These are phyloP conservation scores for Periconia sp. DNA, from an alignment of 2,329 filamentous ascomycete species.

Conservation along the genomic window DNA sequence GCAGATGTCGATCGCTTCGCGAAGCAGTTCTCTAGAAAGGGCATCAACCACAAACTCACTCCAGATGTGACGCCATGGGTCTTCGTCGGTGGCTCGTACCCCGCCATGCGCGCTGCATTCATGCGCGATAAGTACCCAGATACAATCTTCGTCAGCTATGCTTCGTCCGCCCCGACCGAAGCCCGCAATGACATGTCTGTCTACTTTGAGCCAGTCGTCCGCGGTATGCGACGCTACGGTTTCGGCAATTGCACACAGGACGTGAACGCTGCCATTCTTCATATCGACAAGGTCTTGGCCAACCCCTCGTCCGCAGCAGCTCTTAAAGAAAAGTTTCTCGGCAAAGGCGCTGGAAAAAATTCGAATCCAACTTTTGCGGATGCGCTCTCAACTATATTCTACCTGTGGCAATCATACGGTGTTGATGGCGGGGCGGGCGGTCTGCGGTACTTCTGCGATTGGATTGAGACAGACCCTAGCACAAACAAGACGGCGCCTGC, in stretches of 20 bases:
- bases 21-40: conserved; percentile 43
- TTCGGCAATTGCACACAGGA: conserved; percentile 58
- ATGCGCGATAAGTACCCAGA: conserved; percentile 47
- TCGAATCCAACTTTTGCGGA: conserved; percentile 56
- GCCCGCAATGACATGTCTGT: conserved; percentile 57
- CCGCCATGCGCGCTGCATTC: conserved; percentile 47
- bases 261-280: conserved; percentile 54
- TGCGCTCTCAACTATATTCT: conserved; percentile 48
- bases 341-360: conserved; percentile 53
- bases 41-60: conserved; percentile 42
- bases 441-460: conserved; percentile 54
- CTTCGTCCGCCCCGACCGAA: conserved; percentile 51
- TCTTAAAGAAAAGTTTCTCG: conserved; percentile 58
- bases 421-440: conserved; percentile 41
- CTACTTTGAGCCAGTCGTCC: conserved; percentile 59
- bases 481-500: conserved; percentile 45
- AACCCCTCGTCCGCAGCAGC: conserved; percentile 40
- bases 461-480: conserved; percentile 51
- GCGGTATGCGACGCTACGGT: conserved; percentile 50
- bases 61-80: conserved; percentile 46
- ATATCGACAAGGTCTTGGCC: conserved; percentile 56
- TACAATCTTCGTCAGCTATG: conserved; percentile 45
- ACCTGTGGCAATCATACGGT: conserved; percentile 54
- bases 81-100: conserved; percentile 47
- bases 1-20: conserved; percentile 51